phyloP scores from a whole-genome alignment of 306 rosid genomes.

The Senna siamea region DNA sequence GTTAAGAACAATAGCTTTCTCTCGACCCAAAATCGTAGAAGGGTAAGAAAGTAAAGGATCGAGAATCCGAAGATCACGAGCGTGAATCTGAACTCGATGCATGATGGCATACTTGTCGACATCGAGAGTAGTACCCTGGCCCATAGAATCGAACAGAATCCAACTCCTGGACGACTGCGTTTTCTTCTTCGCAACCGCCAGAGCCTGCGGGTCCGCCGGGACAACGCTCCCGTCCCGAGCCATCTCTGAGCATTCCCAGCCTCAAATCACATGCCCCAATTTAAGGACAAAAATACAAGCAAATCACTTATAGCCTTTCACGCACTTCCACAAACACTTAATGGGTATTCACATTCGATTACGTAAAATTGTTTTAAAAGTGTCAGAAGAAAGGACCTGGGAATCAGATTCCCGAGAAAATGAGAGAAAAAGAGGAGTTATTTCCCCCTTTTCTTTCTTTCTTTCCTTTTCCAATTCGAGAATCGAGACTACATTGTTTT shows the following conservation, averaged over 20 bases:
- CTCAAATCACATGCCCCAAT: constrained; percentile 42
- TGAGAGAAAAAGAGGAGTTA: neutral
- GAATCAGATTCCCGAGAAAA: constrained; percentile 18
- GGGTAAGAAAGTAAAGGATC: constrained; percentile 93
- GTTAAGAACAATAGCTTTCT: constrained; percentile 91
- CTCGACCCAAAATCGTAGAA: constrained; percentile 87
- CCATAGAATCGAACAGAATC: constrained; percentile 65
- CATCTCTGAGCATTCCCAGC: constrained; percentile 63
- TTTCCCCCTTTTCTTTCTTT: neutral
- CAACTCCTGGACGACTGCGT: constrained; percentile 77
- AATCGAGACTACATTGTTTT: neutral
- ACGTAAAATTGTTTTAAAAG: neutral
- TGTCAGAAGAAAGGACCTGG: neutral
- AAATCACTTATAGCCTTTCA: neutral
- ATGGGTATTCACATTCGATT: constrained; percentile 5
- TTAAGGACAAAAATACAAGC: neutral
- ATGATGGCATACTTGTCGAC: constrained; percentile 87
- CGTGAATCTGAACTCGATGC: constrained; percentile 89
- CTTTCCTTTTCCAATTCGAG: neutral
- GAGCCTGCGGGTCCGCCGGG: constrained; percentile 69
- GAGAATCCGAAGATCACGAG: constrained; percentile 92
- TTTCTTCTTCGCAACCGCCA: constrained; percentile 71
- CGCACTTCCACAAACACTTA: constrained; percentile 37
- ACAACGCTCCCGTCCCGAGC: constrained; percentile 74
- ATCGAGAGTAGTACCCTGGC: constrained; percentile 72